Evolutionary conservation across 495 filamentous ascomycete species (phyloP).

Genomic region (Penicillium diatomitis): DNA sequence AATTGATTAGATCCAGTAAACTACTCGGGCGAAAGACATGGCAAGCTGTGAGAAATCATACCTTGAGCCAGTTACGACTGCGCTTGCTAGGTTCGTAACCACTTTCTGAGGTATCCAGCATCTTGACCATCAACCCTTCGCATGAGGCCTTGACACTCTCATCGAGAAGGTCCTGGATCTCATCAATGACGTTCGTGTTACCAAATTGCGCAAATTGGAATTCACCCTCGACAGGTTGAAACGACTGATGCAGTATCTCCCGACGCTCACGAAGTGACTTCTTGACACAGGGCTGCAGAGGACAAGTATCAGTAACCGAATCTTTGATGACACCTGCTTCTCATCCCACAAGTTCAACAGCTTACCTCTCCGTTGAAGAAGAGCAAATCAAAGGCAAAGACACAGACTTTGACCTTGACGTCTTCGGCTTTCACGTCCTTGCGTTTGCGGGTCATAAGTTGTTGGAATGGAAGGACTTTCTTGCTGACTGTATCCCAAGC

Average conservation of each 20-base stretch:
- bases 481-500: constrained; percentile 90
- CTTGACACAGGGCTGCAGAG: constrained; percentile 59
- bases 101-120: constrained; percentile 85
- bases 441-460: constrained; percentile 93
- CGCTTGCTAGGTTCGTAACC: constrained; percentile 93
- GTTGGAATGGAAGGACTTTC: constrained; percentile 93
- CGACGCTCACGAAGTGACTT: constrained; percentile 81
- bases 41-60: constrained; percentile 17
- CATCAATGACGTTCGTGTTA: constrained; percentile 81
- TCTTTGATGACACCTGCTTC: too few species aligned
- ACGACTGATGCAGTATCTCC: constrained; percentile 63
- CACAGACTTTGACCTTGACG: constrained; percentile 93
- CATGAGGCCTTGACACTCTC: constrained; percentile 90
- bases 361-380: constrained; percentile 84
- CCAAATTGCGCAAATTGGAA: constrained; percentile 84
- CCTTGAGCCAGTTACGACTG: constrained; percentile 96
- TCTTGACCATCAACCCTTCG: constrained; percentile 98
- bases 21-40: too few species aligned
- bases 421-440: constrained; percentile 98
- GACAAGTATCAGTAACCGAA: neutral
- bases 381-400: constrained; percentile 92
- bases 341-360: neutral
- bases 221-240: constrained; percentile 72
- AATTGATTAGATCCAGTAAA: neutral
- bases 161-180: constrained; percentile 86